A percentile compares a stretch with the other conserved stretches of the same genome.
These are phyloP conservation scores for Calonectria pseudoturangicola DNA, from an alignment of 2,329 filamentous ascomycete species.

Conservation along the genomic window DNA sequence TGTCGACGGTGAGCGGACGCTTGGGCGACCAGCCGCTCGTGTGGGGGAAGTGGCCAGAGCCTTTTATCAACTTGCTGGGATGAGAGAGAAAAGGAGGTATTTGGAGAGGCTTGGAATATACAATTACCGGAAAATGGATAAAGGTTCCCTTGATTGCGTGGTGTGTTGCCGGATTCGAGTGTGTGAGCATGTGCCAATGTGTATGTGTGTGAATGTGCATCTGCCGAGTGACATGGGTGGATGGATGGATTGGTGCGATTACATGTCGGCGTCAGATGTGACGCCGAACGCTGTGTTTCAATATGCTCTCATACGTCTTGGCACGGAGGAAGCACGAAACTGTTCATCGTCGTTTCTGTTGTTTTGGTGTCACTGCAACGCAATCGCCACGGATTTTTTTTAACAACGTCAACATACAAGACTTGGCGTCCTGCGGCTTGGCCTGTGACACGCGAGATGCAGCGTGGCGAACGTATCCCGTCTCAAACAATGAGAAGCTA, in stretches of 20 bases:
- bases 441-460: not conserved
- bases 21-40: constrained; percentile 87
- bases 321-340: constrained; percentile 11
- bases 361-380: not conserved
- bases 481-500: not conserved
- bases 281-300: constrained; percentile 23
- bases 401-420: not conserved
- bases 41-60: constrained; percentile 91
- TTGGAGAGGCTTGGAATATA: not conserved
- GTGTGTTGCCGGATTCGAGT: not conserved
- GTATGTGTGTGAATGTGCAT: constrained; percentile 25
- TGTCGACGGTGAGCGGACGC: constrained; percentile 89
- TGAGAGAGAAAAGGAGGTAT: constrained; percentile 44
- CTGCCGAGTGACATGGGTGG: constrained; percentile 25
- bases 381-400: not conserved
- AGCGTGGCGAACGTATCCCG: not conserved
- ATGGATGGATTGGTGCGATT: constrained; percentile 25
- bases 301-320: constrained; percentile 22
- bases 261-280: constrained; percentile 31
- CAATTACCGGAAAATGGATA: constrained; percentile 13
- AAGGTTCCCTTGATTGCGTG: constrained; percentile 10
- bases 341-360: constrained; percentile 5
- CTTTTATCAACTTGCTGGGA: constrained; percentile 84
- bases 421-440: not conserved
- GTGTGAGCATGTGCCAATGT: constrained; percentile 23